phyloP scores from a whole-genome alignment of 225 moss, liverwort and hornwort genomes.

The Marchantia polymorpha region DNA sequence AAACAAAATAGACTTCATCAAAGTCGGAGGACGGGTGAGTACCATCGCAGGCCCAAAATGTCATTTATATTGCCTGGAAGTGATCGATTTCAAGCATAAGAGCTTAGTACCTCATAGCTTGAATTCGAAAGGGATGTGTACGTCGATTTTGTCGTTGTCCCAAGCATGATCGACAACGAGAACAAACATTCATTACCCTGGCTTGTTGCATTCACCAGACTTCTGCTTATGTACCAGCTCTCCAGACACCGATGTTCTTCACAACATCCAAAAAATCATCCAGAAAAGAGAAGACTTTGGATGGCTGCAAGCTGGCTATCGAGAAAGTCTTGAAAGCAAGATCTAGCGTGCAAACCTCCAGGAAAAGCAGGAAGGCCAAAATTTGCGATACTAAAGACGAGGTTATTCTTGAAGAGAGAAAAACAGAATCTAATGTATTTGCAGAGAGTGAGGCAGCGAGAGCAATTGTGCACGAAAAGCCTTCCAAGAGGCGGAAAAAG shows the following conservation, averaged over 20 bases:
- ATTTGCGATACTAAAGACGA: not conserved
- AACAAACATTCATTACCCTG: not conserved
- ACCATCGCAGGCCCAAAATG: not conserved
- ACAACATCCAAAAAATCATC: not conserved
- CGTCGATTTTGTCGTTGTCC: not conserved
- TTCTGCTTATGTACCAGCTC: conserved; percentile 27
- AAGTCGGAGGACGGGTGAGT: conserved; percentile 19
- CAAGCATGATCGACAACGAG: not conserved
- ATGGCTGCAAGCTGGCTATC: not conserved
- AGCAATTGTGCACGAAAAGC: not conserved
- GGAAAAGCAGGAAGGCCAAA: not conserved
- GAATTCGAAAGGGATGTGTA: not conserved
- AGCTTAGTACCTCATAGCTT: not conserved
- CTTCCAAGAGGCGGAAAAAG: not conserved
- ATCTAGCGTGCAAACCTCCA: too few relatives aligned
- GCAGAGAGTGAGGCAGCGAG: not conserved
- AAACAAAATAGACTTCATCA: conserved; percentile 22
- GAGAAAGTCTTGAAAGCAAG: not conserved
- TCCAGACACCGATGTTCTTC: conserved; percentile 6
- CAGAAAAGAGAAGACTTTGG: not conserved
- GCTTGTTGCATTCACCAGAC: conserved; percentile 3
- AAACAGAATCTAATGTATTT: too few relatives aligned
- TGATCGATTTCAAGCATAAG: not conserved
- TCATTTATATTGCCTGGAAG: not conserved
- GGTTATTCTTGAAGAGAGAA: not conserved